Evolutionary conservation across 2,329 filamentous ascomycete species (phyloP), one percentile per base, ranked within the genome.

Genomic region (Phialophora chinensis): DNA sequence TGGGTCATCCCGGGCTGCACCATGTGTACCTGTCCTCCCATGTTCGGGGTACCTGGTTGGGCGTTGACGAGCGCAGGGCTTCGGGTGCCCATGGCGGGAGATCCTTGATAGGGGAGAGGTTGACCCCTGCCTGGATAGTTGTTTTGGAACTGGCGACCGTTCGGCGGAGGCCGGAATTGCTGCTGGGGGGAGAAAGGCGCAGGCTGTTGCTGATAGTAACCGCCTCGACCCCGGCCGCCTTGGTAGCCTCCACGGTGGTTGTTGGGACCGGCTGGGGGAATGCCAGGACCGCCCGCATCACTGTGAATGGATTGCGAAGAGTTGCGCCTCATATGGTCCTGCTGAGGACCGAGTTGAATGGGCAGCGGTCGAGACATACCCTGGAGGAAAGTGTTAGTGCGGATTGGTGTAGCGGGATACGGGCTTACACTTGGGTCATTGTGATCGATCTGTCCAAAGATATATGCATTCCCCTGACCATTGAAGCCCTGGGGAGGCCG

Each of bases 221-320:
- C 78, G 67, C 68, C 87, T 72, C 87, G 86, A 72, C 84, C 83
- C 47, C 85, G 83, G 67, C 86, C 84, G 59, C 79, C 79, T 66
- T 79, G 80, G 74, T 81, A 86, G 68, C 83, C 81, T 71, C 85
- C 85, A 70, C 87, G 85, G 66, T 83, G 84, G 56, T 82, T 79
- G 47, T 61, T 42, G 49, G 59, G 33, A 23, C 59, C 47, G 66
- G 82, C 83, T 71, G 80, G 78, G 67, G 79, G 81, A 77, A 82
- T 79, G 74, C 79, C 81, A 75, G 87, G 86, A 76, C 85, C 88
- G 77, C 84, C 86, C 79, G 89, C 86, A 70, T 93, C 90, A 76
- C 87, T 88, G 78, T 94, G 91, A 70, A 88, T 85, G 25, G 92
- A 96, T 75, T 95, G 92, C 44, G 90, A 90, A 33, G 94, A 97